Base-by-base conservation (phyloP, 78 protist genomes). In the Dictyostelium intermedium region DNA sequence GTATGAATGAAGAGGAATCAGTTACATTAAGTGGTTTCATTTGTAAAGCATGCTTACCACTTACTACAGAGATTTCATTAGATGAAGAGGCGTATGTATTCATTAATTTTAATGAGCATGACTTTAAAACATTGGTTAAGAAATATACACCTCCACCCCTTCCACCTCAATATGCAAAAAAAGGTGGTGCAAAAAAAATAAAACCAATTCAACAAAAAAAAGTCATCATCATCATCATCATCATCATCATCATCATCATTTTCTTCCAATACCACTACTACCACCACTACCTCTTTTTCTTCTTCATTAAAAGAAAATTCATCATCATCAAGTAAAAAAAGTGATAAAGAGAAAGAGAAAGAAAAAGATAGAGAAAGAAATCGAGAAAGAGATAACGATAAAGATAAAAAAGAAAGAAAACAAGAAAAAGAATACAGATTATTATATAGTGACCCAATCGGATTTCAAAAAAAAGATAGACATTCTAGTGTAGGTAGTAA, bases 1-100 rank as follows among this genome's bases (percentile, higher is more conserved):
- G 95, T 1, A 72, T 91, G 61, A 43, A 69, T 18, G 72, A 91
- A 18, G 83, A 81, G 11, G 74, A 45, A 2, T 77, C 95, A 63
- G 7, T 5, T 6, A 3, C 27, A 3, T 13, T 91, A 4, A 8
- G 20, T 53, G 61, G 53, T 25, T 91, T 45, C 60, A 37, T 34
- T 63, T 91, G 95, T 82, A 6, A 30, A 37, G 1, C 14, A 3
- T 91, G 95, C 20, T 32, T 74, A 76, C n/a, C 74, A 16, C 3
- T 23, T 18, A 1, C 66, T 56, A 56, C 66, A 20, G 66, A 56
- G 27, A 20, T 56, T 3, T 3, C 7, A 56, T n/a, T 39, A 13
- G 20, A 34, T 9, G 18, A 34, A 10, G 82, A 76, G 9, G 45
- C 34, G 3, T 76, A 39, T 76, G 34, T 76, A 23, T 34, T 39